Evolutionary conservation across 257 asterid species (phyloP).

Genomic region (Jaltomata sinuosa): DNA sequence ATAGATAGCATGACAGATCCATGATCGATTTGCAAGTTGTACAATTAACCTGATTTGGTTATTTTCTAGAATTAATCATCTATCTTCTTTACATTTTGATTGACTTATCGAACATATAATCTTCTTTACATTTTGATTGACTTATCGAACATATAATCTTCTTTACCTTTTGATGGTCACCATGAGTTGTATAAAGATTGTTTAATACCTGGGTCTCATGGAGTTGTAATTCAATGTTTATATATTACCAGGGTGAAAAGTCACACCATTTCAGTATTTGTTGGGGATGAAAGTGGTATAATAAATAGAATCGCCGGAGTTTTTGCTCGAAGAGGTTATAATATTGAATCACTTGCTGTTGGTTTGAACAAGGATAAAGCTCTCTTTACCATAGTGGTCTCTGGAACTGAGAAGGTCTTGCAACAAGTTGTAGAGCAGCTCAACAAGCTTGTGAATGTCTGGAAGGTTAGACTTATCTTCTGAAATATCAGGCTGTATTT

Average conservation of each 20-base stretch:
- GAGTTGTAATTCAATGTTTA: neutral
- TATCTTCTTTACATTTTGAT: neutral
- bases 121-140: neutral
- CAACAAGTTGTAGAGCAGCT: conserved; percentile 79
- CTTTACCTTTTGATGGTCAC: neutral
- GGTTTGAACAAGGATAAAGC: conserved; percentile 86
- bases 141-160: neutral
- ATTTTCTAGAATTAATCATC: neutral
- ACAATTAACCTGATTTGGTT: neutral
- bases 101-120: neutral
- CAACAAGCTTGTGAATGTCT: conserved; percentile 73
- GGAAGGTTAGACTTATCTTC: conserved; percentile 33
- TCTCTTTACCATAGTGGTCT: conserved; percentile 74
- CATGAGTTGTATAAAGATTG: neutral
- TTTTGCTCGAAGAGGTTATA: conserved; percentile 84
- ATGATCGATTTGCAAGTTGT: neutral
- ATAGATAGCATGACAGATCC: neutral
- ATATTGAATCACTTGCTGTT: conserved; percentile 87
- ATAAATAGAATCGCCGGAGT: conserved; percentile 87
- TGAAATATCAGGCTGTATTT: neutral
- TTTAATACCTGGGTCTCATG: neutral
- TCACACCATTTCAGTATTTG: conserved; percentile 74
- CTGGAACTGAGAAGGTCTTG: conserved; percentile 63
- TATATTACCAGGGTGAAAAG: conserved; percentile 41
- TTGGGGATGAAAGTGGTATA: conserved; percentile 91